Evolutionary conservation across 257 asterid genomes (phyloP).

Genomic region (Fraxinus cuspidata): DNA sequence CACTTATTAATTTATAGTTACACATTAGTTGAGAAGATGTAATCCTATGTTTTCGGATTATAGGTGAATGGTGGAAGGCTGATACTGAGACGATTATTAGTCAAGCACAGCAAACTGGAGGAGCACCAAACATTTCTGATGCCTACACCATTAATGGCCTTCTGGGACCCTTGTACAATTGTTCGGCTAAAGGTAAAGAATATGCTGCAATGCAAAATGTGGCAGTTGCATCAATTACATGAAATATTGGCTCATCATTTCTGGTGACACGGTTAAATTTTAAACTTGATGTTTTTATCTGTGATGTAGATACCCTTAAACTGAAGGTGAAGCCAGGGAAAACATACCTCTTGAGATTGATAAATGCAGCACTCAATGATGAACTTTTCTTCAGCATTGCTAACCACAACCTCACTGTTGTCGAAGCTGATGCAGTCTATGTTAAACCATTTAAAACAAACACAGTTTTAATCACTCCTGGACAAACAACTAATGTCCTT

Average conservation of each 20-base stretch:
- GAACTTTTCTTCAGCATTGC: constrained; percentile 69
- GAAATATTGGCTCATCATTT: neutral
- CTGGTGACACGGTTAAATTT: neutral
- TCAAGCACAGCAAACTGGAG: constrained; percentile 60
- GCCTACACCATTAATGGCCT: constrained; percentile 72
- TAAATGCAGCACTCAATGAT: constrained; percentile 66
- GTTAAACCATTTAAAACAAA: constrained; percentile 57
- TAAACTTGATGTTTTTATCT: neutral
- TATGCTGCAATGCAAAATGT: neutral
- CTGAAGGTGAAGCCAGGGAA: constrained; percentile 58
- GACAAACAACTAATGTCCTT: constrained; percentile 65
- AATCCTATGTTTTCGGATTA: constrained; percentile 5
- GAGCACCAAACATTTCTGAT: constrained; percentile 60
- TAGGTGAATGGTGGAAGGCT: constrained; percentile 79
- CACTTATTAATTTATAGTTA: neutral
- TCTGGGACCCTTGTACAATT: constrained; percentile 59
- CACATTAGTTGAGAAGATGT: neutral
- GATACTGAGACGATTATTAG: constrained; percentile 53
- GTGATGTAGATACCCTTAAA: constrained; percentile 51
- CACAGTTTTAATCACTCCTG: constrained; percentile 52
- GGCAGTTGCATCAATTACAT: neutral
- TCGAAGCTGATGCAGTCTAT: constrained; percentile 61
- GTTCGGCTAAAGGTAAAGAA: constrained; percentile 51
- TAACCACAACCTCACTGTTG: constrained; percentile 56
- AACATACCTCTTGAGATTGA: constrained; percentile 59